Conservation (phyloP, 371 early-diverging fungal species). For the Apophysomyces ossiformis region DNA sequence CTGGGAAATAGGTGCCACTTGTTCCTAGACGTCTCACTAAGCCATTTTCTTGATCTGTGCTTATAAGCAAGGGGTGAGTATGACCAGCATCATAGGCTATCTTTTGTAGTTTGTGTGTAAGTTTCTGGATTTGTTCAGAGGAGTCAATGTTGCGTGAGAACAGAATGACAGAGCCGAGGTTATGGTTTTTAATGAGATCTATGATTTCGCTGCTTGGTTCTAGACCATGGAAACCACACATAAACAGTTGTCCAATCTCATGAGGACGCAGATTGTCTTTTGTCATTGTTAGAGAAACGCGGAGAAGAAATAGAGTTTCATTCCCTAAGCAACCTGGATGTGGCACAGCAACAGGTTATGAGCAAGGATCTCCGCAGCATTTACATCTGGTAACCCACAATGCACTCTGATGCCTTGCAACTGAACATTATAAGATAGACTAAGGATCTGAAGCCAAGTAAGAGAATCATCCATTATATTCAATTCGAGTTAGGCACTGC, state of each 20-base stretch:
- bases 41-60: constrained; percentile 55
- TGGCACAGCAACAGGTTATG: too few species aligned
- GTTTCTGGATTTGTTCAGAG: constrained; percentile 33
- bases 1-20: constrained; percentile 49
- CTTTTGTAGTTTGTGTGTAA: constrained; percentile 38
- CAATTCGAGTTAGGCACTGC: too few species aligned
- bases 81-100: constrained; percentile 50
- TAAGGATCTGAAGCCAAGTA: too few species aligned
- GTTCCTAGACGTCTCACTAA: constrained; percentile 47
- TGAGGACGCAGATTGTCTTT: background rate
- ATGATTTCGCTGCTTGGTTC: constrained; percentile 45
- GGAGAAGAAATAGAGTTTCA: background rate
- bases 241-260: constrained; percentile 43
- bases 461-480: too few species aligned
- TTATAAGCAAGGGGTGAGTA: constrained; percentile 43
- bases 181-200: constrained; percentile 46
- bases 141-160: constrained; percentile 54
- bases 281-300: background rate
- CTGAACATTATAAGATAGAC: too few species aligned
- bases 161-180: constrained; percentile 50
- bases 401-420: too few species aligned
- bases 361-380: too few species aligned
- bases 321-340: background rate
- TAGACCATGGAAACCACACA: constrained; percentile 51
- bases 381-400: too few species aligned